Base-by-base conservation (phyloP, 2,329 filamentous ascomycete species). In the Ascochyta fabae region DNA sequence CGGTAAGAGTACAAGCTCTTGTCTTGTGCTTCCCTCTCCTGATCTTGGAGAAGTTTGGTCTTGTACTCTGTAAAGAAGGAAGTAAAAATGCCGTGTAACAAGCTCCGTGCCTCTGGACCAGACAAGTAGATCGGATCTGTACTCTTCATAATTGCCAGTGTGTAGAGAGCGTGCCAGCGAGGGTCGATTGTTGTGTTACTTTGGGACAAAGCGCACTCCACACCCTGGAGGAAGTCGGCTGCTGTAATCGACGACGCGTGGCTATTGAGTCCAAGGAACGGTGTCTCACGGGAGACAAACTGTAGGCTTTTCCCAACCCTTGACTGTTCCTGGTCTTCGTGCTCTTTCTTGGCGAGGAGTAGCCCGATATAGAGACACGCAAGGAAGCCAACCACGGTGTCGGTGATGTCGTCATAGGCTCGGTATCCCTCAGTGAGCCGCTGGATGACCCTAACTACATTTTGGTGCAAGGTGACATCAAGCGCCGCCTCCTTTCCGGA, bases 401-500 rank as follows among this genome's bases (percentile, higher is more conserved):
- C 81, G 0, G 89, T 90, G 64, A 98, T 85, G 69, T 99, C 95
- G 58, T 92, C 90, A 67, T 97, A 98, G 13, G 87, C 86, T 35
- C 87, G 84, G 69, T 92, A 96, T 33, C 86, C 83, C 27, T 84
- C 80, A 1, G 82, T 83, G 7, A 99, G 82, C 40, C 93, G 85
- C 49, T 83, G 79, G 45, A 90, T 85, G 35, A 96, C 85, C 58
- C 90, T 86, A 6, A 80, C 77, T n/a, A 95, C 78, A 54, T 87
- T 87, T 34, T 80, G 77, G 45, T 80, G 80, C 29, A 84, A 45
- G 55, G 68, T 73, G 64, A 72, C 34, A 49, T 75, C 72, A 48
- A 65, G 36, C 41, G 66, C 56, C 33, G 72, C 64, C 34, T 72
- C 69, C 33, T 63, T 53, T 3, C 57, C 47, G 3, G 59, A 66